Base-by-base conservation (phyloP, 306 rosid species). In the Quercus ilex region DNA sequence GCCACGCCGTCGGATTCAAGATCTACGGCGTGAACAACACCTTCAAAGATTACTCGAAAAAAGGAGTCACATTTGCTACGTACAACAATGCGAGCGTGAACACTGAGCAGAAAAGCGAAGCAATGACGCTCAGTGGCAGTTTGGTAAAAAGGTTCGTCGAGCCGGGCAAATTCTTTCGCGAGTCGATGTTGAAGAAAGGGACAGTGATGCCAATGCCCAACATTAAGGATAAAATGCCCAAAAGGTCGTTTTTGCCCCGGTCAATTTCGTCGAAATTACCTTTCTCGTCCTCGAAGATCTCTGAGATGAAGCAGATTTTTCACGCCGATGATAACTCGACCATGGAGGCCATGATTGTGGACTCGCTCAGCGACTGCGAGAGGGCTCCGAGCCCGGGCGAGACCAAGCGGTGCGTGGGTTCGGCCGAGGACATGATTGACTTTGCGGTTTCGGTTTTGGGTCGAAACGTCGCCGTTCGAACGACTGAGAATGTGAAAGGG, bases 231-330 rank as follows among this genome's bases (percentile, higher is more conserved):
- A 96, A 87, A 87, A 90, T 93, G 96, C 99, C 99, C 0, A 46
- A 83, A 84, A 93, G 99, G 93, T 93, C 98, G 41, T 96, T 96
- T 85, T 71, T 96, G 43, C 99, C 99, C 85, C 93, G 99, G 25
- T 76, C 82, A 0, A 89, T 96, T 2, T 26, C 85, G n/a, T 86
- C 96, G 0, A 96, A 93, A 90, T 80, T 96, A 75, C 99, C 99
- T 0, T 96, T 96, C 67, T 85, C 99, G 0, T 60, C 90, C 0
- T 83, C 99, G 10, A 91, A 96, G 64, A 63, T 90, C 38, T 10
- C 78, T 0, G 91, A 83, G 64, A 71, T 96, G 82, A 96, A 93
- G 78, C 63, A 64, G 26, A 83, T 93, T 5, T 96, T 93, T 84
- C 89, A 84, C 76, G 97, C 93, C 1, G 87, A 77, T 2, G 99